Evolutionary conservation across 164 flowering plant species (phyloP).

Genomic region (Vitis amurensis): DNA sequence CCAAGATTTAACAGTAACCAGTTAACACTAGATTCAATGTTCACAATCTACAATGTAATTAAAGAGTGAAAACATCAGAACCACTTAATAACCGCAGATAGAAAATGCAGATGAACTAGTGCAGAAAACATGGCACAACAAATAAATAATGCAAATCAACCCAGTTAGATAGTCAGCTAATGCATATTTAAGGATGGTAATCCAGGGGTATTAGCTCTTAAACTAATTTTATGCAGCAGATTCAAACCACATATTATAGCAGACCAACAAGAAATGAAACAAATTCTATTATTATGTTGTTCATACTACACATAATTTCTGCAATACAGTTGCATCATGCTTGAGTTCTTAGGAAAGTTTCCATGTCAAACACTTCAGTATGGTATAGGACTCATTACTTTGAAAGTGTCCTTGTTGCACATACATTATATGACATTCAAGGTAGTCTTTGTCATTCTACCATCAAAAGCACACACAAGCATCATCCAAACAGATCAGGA

Average conservation of each 20-base stretch:
- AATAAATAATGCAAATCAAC: background rate
- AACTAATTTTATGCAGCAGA: background rate
- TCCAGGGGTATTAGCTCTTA: no score
- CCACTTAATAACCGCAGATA: background rate
- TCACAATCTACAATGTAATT: no score
- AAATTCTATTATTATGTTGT: background rate
- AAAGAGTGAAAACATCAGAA: background rate
- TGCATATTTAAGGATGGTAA: no score
- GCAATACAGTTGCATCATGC: background rate
- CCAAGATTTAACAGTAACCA: background rate
- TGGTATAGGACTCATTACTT: no score
- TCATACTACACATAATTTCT: background rate
- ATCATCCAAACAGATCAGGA: background rate
- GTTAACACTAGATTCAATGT: no score
- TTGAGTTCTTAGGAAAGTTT: no score
- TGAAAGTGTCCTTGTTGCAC: no score
- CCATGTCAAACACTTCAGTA: no score
- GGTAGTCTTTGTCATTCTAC: background rate
- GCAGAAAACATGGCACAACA: background rate
- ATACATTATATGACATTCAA: no score
- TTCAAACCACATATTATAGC: background rate
- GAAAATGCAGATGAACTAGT: background rate
- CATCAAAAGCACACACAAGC: background rate
- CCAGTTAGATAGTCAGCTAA: no score
- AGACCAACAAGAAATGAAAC: background rate